Evolutionary conservation across 306 rosid species (phyloP), one percentile per base, ranked within the genome.

Genomic region (Gillenia trifoliata): DNA sequence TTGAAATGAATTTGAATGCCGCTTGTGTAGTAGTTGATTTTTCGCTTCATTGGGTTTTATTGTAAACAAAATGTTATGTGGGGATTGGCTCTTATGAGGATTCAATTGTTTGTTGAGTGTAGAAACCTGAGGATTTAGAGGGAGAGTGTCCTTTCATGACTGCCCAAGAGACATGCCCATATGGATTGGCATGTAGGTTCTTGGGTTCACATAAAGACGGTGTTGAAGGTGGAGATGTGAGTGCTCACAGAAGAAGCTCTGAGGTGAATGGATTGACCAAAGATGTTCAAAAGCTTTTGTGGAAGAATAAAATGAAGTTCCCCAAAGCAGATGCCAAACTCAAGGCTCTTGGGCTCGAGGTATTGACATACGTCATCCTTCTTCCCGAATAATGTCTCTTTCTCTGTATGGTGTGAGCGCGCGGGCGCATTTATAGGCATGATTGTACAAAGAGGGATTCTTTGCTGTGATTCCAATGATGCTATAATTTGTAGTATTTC

Each of bases 261-360:
- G 98, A 94, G 84, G 49, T 79, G 38, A 94, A 94, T 85, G 97
- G 91, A 16, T 78, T 94, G 77, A 88, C 76, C 59, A 94, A 94
- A 86, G 88, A 88, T 80, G 82, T 87, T 74, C 98, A 94, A 23
- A 94, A 79, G 83, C 96, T 94, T 76, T 81, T 94, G 77, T 90
- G 98, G 97, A 94, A 94, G 85, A 90, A 89, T 71, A 91, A 91
- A 78, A 85, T 88, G 90, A 77, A 30, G 57, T 94, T 86, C 66
- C 85, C 94, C 12, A 91, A 91, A 79, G 93, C 98, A 11, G 96
- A 90, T 73, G 84, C 91, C 63, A 81, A 81, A 54, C 97, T 94
- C 76, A 89, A 70, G 78, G 81, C 61, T 69, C 97, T 91, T 79
- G 94, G 95, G 68, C 95, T 94, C 64, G 6, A 47, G 91, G 97